A percentile compares a stretch with the other conserved stretches of the same genome.
These are phyloP conservation scores for Glycine tomentella DNA, from an alignment of 306 rosid genomes.

Conservation along the genomic window DNA sequence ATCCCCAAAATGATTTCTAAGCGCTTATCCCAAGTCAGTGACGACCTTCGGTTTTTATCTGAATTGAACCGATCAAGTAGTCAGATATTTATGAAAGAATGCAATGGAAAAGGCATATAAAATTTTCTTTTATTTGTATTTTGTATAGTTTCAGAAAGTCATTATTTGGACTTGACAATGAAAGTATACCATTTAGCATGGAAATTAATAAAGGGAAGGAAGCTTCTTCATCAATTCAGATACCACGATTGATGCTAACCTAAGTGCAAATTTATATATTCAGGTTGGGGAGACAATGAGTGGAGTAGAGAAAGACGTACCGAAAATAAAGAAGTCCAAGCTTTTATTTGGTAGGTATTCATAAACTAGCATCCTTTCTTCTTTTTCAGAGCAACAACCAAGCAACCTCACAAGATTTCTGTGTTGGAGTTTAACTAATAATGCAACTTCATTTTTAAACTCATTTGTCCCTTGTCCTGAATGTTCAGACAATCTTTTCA, in stretches of 20 bases:
- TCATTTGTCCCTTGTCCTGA: slow-evolving; percentile 52
- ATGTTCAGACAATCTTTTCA: slow-evolving; percentile 47
- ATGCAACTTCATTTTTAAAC: slow-evolving; percentile 47
- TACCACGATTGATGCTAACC: too few relatives aligned
- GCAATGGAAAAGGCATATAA: not conserved
- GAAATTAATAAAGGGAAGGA: too few relatives aligned
- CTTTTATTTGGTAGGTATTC: slow-evolving; percentile 60
- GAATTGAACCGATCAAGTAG: not conserved
- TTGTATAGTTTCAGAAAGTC: too few relatives aligned
- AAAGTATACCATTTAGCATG: too few relatives aligned
- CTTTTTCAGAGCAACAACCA: slow-evolving; percentile 48
- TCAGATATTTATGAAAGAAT: not conserved
- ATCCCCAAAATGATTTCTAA: slow-evolving; percentile 48
- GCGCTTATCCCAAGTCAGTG: slow-evolving; percentile 44
- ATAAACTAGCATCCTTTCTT: slow-evolving; percentile 56
- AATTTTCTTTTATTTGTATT: not conserved
- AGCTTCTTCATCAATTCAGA: too few relatives aligned
- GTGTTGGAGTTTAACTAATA: slow-evolving; percentile 49
- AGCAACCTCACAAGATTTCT: slow-evolving; percentile 52
- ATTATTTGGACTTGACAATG: too few relatives aligned
- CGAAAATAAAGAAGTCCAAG: slow-evolving; percentile 57
- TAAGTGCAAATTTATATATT: too few relatives aligned
- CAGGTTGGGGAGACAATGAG: not conserved
- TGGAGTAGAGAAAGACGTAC: slow-evolving; percentile 36
- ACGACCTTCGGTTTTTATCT: slow-evolving; percentile 36